phyloP scores from a whole-genome alignment of 768 basidiomycete genomes.

The Candolleomyces efflorescens region DNA sequence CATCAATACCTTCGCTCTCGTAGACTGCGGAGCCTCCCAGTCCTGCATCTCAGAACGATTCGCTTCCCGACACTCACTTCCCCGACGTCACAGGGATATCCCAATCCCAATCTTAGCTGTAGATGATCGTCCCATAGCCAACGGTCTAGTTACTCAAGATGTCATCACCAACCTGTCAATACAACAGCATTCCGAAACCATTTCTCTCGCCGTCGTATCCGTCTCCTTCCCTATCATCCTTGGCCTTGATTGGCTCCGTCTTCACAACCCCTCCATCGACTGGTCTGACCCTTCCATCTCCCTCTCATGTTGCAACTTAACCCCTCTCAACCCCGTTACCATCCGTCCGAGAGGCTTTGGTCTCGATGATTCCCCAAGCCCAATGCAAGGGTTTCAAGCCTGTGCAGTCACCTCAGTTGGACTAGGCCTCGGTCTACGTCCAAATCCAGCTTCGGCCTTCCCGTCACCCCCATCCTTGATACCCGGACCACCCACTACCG shows the following conservation, averaged over 20 bases:
- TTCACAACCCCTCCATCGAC: constrained; percentile 31
- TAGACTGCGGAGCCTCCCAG: constrained; percentile 31
- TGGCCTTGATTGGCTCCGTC: constrained; percentile 32
- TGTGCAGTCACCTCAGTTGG: constrained; percentile 16
- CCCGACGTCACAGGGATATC: constrained; percentile 23
- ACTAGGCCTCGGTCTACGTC: constrained; percentile 25
- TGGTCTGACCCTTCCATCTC: constrained; percentile 23
- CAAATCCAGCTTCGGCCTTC: constrained; percentile 7
- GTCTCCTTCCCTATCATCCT: constrained; percentile 31
- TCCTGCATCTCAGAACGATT: constrained; percentile 35
- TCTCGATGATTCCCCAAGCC: constrained; percentile 14
- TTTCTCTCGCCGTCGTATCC: constrained; percentile 26
- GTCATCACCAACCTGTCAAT: constrained; percentile 24
- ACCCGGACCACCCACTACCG: no score
- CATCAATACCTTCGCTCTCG: constrained; percentile 29
- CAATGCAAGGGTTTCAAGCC: constrained; percentile 4
- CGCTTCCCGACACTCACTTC: constrained; percentile 26
- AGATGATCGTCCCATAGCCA: constrained; percentile 33
- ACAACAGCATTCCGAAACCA: constrained; percentile 24
- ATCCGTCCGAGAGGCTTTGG: constrained; percentile 20
- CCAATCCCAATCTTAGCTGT: constrained; percentile 32
- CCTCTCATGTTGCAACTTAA: constrained; percentile 21
- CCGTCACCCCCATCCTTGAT: constrained; percentile 10
- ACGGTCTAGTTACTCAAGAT: constrained; percentile 36
- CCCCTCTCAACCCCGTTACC: constrained; percentile 10